These are phyloP conservation scores for Aspergillus persii DNA, from an alignment of 2,329 filamentous ascomycete species.

Conservation along the genomic window DNA sequence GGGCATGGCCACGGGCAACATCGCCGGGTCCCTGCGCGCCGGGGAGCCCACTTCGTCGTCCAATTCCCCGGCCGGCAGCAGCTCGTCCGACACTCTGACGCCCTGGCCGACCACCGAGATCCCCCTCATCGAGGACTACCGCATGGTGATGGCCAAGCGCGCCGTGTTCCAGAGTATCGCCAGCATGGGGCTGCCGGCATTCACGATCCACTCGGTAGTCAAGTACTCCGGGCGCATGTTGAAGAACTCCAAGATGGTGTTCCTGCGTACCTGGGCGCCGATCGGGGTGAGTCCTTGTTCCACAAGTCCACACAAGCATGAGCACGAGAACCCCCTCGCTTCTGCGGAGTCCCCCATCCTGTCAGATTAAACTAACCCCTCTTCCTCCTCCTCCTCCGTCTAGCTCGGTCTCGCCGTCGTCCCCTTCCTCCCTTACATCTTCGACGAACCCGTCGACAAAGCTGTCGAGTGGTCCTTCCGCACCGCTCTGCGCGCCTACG, in stretches of 20 bases:
- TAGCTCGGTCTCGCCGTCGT: slow-evolving; percentile 69
- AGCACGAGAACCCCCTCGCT: too few species aligned
- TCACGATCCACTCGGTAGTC: slow-evolving; percentile 92
- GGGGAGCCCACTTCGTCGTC: background rate
- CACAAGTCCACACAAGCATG: background rate
- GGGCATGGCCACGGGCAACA: slow-evolving; percentile 38
- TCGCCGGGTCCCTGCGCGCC: slow-evolving; percentile 18
- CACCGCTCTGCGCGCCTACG: slow-evolving; percentile 71
- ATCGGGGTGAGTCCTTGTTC: slow-evolving; percentile 68
- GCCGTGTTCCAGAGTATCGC: slow-evolving; percentile 88
- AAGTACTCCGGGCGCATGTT: slow-evolving; percentile 83
- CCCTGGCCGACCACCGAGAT: slow-evolving; percentile 50
- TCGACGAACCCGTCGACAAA: slow-evolving; percentile 89
- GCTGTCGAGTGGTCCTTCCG: slow-evolving; percentile 90
- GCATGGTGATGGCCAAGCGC: slow-evolving; percentile 86
- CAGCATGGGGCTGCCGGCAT: slow-evolving; percentile 89
- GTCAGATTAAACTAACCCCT: too few species aligned
- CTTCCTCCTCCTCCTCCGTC: background rate
- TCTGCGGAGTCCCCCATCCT: background rate
- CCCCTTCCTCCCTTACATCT: slow-evolving; percentile 77
- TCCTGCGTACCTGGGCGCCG: slow-evolving; percentile 78
- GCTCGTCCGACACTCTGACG: slow-evolving; percentile 24
- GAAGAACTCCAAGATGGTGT: slow-evolving; percentile 74
- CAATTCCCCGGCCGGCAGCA: slow-evolving; percentile 10
- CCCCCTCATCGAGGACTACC: slow-evolving; percentile 80